Evolutionary conservation across 2,329 filamentous ascomycete genomes (phyloP), one percentile per base, ranked within the genome.

Genomic region (Dothideomycetes sp.): DNA sequence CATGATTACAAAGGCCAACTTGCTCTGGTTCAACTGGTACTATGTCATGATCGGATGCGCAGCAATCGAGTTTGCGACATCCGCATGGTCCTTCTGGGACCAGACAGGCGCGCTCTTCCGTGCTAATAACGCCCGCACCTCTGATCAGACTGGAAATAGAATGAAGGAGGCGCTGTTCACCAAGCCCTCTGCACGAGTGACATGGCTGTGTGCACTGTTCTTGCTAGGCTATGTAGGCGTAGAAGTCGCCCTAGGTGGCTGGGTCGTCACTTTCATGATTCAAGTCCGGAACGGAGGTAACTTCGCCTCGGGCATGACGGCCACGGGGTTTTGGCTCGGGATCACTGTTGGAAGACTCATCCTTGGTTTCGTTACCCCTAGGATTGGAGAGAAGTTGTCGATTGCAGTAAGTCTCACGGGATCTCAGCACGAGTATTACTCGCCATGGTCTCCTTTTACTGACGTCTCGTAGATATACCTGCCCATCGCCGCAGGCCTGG

Each of bases 211-310:
- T 32, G 72, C 84, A 2, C 44, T 81, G 2, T 93, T 93, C 55
- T 63, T 93, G 11, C 70, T 93, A 4, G 75, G 77, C 7, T 93
- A 93, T 52, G 79, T 89, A 1, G 86, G 86, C 3, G 71, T 75
- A 4, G 86, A 94, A 60, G 81, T 86, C 44, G 77, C 75, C 1
- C 64, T 87, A 2, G 80, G 81, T 15, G 84, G 84, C 12, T 91
- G 84, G 84, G 80, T 93, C 46, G 79, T 85, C 36, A 80, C 79
- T 1, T 93, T 94, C 56, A 93, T 94, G 84, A 76, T 88, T n/a
- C 67, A 73, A 15, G 78, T 87, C 17, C 74, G 87, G 11, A 59
- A 79, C 29, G 84, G 79, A 3, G 70, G 67, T 17, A 65, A 76
- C 0, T 89, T 91, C 52, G 70, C 77, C 2, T 79, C 81, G 24